Percentiles rank a stretch among this genome's conserved stretches.
Conservation (phyloP, 73 alveolate species). For the Uronychia setigera region DNA sequence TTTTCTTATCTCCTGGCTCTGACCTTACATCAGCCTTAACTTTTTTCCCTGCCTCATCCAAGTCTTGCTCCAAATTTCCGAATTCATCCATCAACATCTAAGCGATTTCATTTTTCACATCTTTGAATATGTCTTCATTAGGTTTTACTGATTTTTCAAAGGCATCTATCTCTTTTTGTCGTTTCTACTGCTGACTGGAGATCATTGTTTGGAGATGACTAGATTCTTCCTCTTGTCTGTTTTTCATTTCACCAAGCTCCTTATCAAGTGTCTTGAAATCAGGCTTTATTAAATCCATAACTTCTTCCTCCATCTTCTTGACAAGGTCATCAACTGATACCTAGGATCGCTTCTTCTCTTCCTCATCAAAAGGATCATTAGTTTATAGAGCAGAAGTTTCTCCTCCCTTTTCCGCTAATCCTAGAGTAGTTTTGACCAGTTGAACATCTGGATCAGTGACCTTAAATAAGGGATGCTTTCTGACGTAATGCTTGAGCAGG, state of each 20-base stretch:
- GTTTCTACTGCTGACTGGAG: background rate
- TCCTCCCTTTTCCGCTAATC: conserved; percentile 19
- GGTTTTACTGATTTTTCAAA: background rate
- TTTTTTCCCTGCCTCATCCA: too few species aligned
- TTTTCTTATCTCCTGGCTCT: too few species aligned
- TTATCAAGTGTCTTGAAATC: too few species aligned
- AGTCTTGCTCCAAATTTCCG: background rate
- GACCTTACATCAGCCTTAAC: too few species aligned
- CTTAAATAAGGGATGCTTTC: conserved; percentile 12
- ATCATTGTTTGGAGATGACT: background rate
- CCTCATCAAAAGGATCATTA: too few species aligned
- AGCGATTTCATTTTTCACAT: background rate
- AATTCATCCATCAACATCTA: background rate
- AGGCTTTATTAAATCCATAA: too few species aligned
- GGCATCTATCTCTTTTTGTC: background rate
- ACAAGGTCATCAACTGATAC: too few species aligned
- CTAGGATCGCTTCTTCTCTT: too few species aligned
- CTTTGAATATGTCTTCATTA: background rate
- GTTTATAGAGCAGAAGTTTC: background rate
- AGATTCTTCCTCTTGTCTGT: too few species aligned
- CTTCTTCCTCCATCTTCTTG: too few species aligned
- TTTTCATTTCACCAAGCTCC: too few species aligned
- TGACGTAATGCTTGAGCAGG: conserved; percentile 19
- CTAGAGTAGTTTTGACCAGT: conserved; percentile 13
- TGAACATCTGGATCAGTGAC: background rate